phyloP scores from a whole-genome alignment of 225 moss, liverwort and hornwort species.

The Asterella californica region DNA sequence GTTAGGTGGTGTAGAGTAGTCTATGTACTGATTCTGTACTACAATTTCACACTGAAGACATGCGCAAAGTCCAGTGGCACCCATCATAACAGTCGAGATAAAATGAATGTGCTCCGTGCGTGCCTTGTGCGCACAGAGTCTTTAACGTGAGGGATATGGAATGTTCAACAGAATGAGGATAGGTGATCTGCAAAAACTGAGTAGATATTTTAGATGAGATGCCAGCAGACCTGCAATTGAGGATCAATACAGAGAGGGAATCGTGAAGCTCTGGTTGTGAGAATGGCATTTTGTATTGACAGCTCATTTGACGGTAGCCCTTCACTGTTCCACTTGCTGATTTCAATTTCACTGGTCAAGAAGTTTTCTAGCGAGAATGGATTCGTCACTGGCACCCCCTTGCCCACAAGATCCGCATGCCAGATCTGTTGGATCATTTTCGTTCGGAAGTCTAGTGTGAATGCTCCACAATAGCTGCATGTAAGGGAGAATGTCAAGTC shows the following conservation, averaged over 20 bases:
- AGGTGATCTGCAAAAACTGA: background rate
- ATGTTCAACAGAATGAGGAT: background rate
- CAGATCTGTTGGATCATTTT: conserved; percentile 58
- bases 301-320: conserved; percentile 96
- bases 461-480: conserved; percentile 80
- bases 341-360: conserved; percentile 82
- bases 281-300: conserved; percentile 90
- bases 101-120: background rate
- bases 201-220: background rate
- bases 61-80: background rate
- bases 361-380: conserved; percentile 61
- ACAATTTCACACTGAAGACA: background rate
- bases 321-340: conserved; percentile 91
- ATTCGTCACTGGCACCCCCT: conserved; percentile 59
- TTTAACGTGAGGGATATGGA: background rate
- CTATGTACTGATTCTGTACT: too few relatives aligned
- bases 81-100: background rate
- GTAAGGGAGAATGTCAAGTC: background rate
- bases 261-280: conserved; percentile 78
- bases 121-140: background rate
- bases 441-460: conserved; percentile 73
- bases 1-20: background rate
- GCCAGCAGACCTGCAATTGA: conserved; percentile 64
- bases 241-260: conserved; percentile 90
- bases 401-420: conserved; percentile 61